phyloP scores from a whole-genome alignment of 495 filamentous ascomycete genomes.

The Penicillium fimorum region DNA sequence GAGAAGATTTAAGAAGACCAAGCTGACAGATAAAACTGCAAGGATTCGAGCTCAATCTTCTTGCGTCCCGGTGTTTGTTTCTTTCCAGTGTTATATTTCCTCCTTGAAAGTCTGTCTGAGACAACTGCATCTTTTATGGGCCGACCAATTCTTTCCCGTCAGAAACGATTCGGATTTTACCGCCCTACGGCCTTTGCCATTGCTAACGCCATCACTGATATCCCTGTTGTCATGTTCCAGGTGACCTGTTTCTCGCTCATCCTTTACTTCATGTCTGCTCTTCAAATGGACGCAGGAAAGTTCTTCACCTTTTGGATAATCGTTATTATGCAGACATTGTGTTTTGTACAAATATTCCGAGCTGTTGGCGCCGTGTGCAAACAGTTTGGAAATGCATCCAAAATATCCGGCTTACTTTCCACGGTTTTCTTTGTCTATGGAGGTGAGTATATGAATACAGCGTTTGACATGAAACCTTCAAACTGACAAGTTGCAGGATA shows the following conservation, averaged over 20 bases:
- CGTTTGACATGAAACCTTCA: conserved; percentile 50
- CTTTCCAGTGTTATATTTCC: conserved; percentile 41
- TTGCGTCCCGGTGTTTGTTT: conserved; percentile 40
- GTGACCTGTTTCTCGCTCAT: conserved; percentile 71
- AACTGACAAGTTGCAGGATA: conserved; percentile 66
- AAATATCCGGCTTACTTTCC: conserved; percentile 71
- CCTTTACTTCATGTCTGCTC: conserved; percentile 73
- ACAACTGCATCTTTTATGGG: conserved; percentile 43
- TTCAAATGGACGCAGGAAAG: conserved; percentile 65
- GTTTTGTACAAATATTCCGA: conserved; percentile 75
- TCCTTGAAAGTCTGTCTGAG: conserved; percentile 40
- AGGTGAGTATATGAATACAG: conserved; percentile 52
- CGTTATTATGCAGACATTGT: conserved; percentile 64
- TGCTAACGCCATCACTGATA: conserved; percentile 74
- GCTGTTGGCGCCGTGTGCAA: conserved; percentile 74
- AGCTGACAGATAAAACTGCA: neutral
- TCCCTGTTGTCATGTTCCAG: conserved; percentile 64
- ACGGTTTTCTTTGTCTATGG: conserved; percentile 78
- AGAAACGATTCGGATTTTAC: conserved; percentile 65
- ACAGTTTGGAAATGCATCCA: conserved; percentile 81
- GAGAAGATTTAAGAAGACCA: neutral
- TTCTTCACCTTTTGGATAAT: conserved; percentile 79
- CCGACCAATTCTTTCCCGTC: conserved; percentile 43
- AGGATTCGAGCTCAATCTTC: conserved; percentile 34
- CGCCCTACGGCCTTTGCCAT: conserved; percentile 77